Evolutionary conservation across 305 asterid species (phyloP).

Genomic region (Fraxinus sp.): DNA sequence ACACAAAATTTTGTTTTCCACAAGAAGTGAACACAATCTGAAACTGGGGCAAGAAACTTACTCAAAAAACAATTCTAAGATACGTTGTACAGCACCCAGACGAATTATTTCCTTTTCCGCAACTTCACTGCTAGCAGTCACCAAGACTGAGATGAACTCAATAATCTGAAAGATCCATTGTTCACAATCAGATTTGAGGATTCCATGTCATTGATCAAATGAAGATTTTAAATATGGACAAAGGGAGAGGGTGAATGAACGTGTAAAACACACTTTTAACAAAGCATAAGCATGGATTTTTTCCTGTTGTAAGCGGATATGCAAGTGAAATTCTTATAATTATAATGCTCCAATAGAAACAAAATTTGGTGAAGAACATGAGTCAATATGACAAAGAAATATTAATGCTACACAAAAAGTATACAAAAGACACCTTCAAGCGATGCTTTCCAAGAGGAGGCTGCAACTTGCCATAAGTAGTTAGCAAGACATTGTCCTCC

Average conservation of each 20-base stretch:
- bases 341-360: background rate
- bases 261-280: background rate
- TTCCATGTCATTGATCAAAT: constrained; percentile 18
- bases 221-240: constrained; percentile 10
- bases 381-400: background rate
- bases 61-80: constrained; percentile 80
- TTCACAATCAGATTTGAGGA: constrained; percentile 30
- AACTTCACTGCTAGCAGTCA: constrained; percentile 70
- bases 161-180: constrained; percentile 58
- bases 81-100: constrained; percentile 70
- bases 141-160: constrained; percentile 93
- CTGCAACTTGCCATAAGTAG: constrained; percentile 85
- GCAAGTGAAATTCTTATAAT: constrained; percentile 5
- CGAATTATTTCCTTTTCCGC: constrained; percentile 85
- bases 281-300: background rate
- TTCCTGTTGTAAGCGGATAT: background rate
- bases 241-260: background rate
- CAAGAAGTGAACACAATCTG: constrained; percentile 22
- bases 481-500: constrained; percentile 53
- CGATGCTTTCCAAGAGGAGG: constrained; percentile 97
- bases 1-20: constrained; percentile 24
- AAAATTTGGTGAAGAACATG: background rate
- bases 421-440: constrained; percentile 55
- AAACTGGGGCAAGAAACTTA: constrained; percentile 38
- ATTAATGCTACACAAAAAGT: background rate